Base-by-base conservation (phyloP, 345 rosid species). In the Moricandia moricandioides region DNA sequence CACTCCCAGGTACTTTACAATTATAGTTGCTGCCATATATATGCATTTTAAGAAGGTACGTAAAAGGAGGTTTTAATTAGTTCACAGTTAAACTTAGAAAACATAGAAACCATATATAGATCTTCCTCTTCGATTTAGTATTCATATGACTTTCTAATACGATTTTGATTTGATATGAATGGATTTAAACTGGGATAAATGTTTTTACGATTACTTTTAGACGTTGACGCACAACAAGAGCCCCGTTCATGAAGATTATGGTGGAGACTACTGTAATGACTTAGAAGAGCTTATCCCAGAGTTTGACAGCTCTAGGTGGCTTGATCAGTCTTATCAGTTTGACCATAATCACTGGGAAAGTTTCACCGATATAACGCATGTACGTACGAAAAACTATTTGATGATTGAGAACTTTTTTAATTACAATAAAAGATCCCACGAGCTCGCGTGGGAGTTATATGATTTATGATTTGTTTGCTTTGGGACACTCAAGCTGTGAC, bases 211-310 rank as follows among this genome's bases (percentile, higher is more conserved):
- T 4, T 55, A 29, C 13, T 27, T 26, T 39, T 29, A 40, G 65
- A 55, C 27, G 14, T 30, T 27, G 26, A 29, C 31, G 34, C 26
- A 30, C 45, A 66, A 65, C 45, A 65, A 73, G 71, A 45, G 17
- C 21, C 31, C 7, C 4, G 31, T 30, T 21, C 24, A 21, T 13
- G 66, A 65, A 56, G 71, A 65, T 65, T 40, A 40, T 57, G 77
- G 64, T 17, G 77, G 64, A 27, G 63, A 73, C 34, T 65, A 73
- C 12, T 63, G 31, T 54, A 16, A 73, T 39, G 71, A 29, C 59
- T 56, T 56, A 57, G 72, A 65, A 40, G 78, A 74, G 35, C 64
- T 66, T 39, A 13, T 56, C 58, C 57, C 71, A 29, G 35, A 56
- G 55, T 11, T 39, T 31, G 31, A 17, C 7, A 73, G 26, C 70